A percentile compares a stretch with the other conserved stretches of the same genome.
Conservation (phyloP, 495 filamentous ascomycete genomes). For the Hyaloscypha variabilis region DNA sequence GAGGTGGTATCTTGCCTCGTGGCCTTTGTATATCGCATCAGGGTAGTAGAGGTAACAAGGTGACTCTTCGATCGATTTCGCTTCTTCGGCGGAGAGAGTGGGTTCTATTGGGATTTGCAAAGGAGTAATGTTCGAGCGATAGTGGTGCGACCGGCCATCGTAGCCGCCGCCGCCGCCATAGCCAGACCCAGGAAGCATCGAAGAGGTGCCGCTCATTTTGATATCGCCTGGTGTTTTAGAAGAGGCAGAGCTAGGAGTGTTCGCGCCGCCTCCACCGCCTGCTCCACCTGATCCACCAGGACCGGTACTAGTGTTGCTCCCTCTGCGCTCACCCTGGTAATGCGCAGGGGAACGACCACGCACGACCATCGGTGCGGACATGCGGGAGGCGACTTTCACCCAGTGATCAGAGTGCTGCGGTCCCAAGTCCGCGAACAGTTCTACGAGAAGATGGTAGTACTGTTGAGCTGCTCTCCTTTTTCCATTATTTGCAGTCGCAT, state of each 20-base stretch:
- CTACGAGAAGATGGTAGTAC: constrained; percentile 90
- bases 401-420: constrained; percentile 53
- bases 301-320: constrained; percentile 69
- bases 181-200: constrained; percentile 20
- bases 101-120: constrained; percentile 30
- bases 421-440: constrained; percentile 79
- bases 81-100: constrained; percentile 31
- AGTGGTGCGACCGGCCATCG: constrained; percentile 26
- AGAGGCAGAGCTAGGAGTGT: constrained; percentile 31
- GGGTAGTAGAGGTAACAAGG: constrained; percentile 32
- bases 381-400: constrained; percentile 77
- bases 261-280: constrained; percentile 46
- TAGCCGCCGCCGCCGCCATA: constrained; percentile 12
- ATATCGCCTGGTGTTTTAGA: constrained; percentile 28
- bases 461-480: constrained; percentile 91
- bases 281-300: constrained; percentile 50
- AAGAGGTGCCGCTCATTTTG: constrained; percentile 22
- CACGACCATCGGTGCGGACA: constrained; percentile 89
- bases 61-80: constrained; percentile 28
- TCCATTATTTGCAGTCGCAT: constrained; percentile 94
- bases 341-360: constrained; percentile 91
- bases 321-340: constrained; percentile 81
- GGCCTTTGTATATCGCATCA: constrained; percentile 25
- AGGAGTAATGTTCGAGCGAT: constrained; percentile 15
- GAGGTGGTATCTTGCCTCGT: constrained; percentile 19